A percentile compares a stretch with the other conserved stretches of the same genome.
phyloP scores from a whole-genome alignment of 495 filamentous ascomycete species.

The Tuber brumale region DNA sequence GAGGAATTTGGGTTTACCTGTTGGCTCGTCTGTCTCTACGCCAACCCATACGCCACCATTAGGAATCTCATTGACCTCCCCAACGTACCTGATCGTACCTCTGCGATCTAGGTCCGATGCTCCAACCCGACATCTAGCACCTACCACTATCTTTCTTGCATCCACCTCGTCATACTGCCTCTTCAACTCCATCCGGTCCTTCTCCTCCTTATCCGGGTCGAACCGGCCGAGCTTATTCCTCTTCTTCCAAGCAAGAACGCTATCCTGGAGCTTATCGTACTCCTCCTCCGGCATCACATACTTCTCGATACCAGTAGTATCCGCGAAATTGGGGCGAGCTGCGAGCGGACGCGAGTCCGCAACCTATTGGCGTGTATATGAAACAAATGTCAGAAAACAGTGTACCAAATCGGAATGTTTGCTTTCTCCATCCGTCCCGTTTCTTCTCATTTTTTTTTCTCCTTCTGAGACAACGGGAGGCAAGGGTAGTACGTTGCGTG shows the following conservation, averaged over 20 bases:
- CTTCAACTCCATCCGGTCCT: slow-evolving; percentile 61
- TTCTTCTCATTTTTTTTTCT: neutral
- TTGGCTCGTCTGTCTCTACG: slow-evolving; percentile 46
- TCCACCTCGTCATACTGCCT: slow-evolving; percentile 60
- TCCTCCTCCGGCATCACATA: slow-evolving; percentile 72
- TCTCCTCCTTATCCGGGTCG: slow-evolving; percentile 70
- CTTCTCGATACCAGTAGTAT: slow-evolving; percentile 73
- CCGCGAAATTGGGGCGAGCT: slow-evolving; percentile 67
- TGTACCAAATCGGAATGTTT: slow-evolving; percentile 23
- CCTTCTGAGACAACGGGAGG: slow-evolving; percentile 16
- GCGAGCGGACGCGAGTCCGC: slow-evolving; percentile 67
- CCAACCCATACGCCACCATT: slow-evolving; percentile 76
- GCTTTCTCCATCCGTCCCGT: slow-evolving; percentile 15
- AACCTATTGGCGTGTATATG: slow-evolving; percentile 52
- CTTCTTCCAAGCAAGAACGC: slow-evolving; percentile 90
- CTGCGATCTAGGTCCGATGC: slow-evolving; percentile 60
- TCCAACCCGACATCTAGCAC: slow-evolving; percentile 59
- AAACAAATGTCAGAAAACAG: slow-evolving; percentile 28
- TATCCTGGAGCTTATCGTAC: slow-evolving; percentile 76
- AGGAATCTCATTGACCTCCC: slow-evolving; percentile 74
- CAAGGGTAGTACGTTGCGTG: slow-evolving; percentile 24
- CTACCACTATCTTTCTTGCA: slow-evolving; percentile 58
- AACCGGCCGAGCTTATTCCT: slow-evolving; percentile 87
- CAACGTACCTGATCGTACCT: slow-evolving; percentile 77
- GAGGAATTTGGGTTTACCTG: slow-evolving; percentile 22